Evolutionary conservation across 2,329 filamentous ascomycete species (phyloP), one percentile per base, ranked within the genome.

Genomic region (Phyllosticta citrichinensis): DNA sequence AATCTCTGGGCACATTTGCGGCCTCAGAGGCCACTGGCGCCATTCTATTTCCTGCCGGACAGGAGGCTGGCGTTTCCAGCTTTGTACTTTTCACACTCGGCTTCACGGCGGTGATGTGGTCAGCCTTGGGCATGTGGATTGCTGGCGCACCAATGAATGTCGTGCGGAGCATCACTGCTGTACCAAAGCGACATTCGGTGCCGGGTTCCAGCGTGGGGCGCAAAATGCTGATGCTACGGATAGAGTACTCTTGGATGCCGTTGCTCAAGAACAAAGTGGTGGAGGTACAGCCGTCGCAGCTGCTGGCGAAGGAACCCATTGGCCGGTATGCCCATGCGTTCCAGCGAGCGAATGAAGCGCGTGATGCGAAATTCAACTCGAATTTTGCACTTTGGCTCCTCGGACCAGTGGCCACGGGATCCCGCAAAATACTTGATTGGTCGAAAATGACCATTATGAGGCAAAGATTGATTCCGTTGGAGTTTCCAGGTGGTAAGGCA

Each of bases 91-190:
- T 58, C 17, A 35, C 55, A 9, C 54, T 62, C 12, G 60, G 60
- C 11, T 35, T 62, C 33, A 58, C 57, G 24, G 55, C 55, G 5
- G 51, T 62, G 12, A 54, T 58, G 33, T 62, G 60, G 60, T 51
- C 56, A 12, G 52, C 30, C 8, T 47, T 62, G 20, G 60, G 60
- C 33, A 58, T 53, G 24, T 62, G 52, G 55, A 30, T 62, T 9
- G 52, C 30, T 2, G 56, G 55, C 22, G 56, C 55, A 11, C 60
- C 60, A 2, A 24, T 54, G 50, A 47, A 53, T 5, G 17, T 62
- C n/a, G 60, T 62, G 4, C 19, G 52, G n/a, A 54, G 30, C 6
- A 62, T 62, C 2, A 50, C 33, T 33, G 60, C 56, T 53, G 19
- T 62, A 14, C 60, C 60, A 5, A 62, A 55, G 14, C 33, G 50